Percentiles rank a stretch among this genome's conserved stretches.
Evolutionary conservation across 331 rosid species (phyloP).

Genomic region (Telfairia occidentalis): DNA sequence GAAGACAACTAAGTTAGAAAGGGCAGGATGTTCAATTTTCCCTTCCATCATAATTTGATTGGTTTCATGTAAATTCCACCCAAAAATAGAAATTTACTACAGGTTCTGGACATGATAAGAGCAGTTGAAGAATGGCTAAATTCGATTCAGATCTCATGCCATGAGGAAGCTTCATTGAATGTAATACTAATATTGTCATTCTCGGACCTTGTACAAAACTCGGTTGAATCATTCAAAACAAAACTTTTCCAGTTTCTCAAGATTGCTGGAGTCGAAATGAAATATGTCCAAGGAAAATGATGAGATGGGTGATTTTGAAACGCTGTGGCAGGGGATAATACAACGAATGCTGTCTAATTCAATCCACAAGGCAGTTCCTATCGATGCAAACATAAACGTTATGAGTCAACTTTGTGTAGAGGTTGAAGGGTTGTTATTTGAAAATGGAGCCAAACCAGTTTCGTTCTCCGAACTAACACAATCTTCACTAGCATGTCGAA

Average conservation of each 20-base stretch:
- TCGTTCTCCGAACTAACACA: constrained; percentile 35
- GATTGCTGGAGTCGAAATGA: not conserved
- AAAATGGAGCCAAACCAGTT: constrained; percentile 24
- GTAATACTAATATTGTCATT: not conserved
- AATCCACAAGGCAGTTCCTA: not conserved
- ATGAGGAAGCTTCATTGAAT: not conserved
- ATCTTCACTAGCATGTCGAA: constrained; percentile 72
- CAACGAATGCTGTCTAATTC: not conserved
- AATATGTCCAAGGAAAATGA: not conserved
- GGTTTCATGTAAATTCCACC: not conserved
- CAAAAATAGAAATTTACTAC: not conserved
- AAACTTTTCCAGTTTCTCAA: not conserved
- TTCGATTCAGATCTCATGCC: not conserved
- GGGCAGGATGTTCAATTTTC: too few relatives aligned
- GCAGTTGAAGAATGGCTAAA: not conserved
- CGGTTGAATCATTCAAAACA: not conserved
- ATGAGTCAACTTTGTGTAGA: constrained; percentile 46
- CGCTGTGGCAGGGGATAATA: not conserved
- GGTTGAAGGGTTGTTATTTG: constrained; percentile 50
- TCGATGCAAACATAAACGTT: not conserved
- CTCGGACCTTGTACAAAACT: not conserved
- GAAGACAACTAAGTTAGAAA: too few relatives aligned
- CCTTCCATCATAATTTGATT: not conserved
- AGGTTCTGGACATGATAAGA: not conserved
- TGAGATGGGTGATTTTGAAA: not conserved